phyloP scores from a whole-genome alignment of 176 grass and related monocot genomes.

The Triticum dicoccoides region DNA sequence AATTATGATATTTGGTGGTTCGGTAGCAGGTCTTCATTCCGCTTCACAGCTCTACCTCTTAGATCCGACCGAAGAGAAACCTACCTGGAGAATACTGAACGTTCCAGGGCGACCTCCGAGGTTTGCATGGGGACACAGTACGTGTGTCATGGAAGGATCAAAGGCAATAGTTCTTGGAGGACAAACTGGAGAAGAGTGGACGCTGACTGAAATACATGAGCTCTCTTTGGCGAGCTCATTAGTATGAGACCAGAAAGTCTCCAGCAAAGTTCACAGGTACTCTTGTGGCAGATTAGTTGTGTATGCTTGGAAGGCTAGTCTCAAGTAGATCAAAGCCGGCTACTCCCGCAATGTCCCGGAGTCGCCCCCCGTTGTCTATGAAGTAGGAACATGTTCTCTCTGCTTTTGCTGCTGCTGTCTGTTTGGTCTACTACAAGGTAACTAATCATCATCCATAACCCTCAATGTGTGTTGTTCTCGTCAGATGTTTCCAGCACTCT shows the following conservation, averaged over 20 bases:
- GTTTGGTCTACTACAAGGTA: conserved; percentile 16
- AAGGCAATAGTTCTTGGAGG: conserved; percentile 89
- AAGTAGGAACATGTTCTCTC: conserved; percentile 32
- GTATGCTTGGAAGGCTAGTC: conserved; percentile 4
- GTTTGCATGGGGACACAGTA: conserved; percentile 96
- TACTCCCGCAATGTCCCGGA: not conserved
- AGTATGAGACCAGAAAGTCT: conserved; percentile 32
- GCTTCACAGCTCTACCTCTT: conserved; percentile 84
- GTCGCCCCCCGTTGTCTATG: conserved; percentile 23
- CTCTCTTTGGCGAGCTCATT: conserved; percentile 63
- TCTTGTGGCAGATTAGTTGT: not conserved
- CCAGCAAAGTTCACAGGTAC: not conserved
- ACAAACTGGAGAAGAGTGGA: conserved; percentile 97
- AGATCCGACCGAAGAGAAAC: conserved; percentile 86
- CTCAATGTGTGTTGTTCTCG: conserved; percentile 13
- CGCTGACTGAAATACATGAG: conserved; percentile 78
- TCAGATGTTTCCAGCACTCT: conserved; percentile 28
- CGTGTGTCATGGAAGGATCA: conserved; percentile 79
- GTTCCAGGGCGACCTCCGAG: conserved; percentile 73
- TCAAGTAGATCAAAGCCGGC: conserved; percentile 5
- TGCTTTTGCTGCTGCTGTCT: conserved; percentile 29
- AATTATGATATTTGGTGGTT: conserved; percentile 90
- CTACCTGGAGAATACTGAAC: conserved; percentile 85
- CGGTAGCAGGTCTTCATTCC: conserved; percentile 92
- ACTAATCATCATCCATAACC: conserved; percentile 24